Evolutionary conservation across 2,329 filamentous ascomycete species (phyloP).

Genomic region (Ophiostoma australiae): DNA sequence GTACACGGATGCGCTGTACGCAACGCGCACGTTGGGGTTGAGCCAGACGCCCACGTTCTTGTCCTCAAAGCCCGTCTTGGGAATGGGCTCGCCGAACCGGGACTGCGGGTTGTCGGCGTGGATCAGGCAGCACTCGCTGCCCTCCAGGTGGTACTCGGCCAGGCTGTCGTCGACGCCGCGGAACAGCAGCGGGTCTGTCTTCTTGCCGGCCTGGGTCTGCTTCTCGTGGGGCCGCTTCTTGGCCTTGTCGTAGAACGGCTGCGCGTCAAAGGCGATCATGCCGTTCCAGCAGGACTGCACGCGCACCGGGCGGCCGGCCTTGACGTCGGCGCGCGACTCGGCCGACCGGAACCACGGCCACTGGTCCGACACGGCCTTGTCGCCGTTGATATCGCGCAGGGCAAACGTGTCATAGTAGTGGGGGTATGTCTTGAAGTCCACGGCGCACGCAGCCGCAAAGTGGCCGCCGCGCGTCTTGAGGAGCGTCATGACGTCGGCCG

Average conservation of each 20-base stretch:
- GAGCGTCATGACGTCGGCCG: constrained; percentile 47
- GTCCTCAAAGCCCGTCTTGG: background rate
- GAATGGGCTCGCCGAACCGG: constrained; percentile 7
- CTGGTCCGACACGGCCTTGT: constrained; percentile 47
- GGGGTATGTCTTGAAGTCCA: constrained; percentile 53
- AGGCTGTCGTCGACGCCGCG: constrained; percentile 60
- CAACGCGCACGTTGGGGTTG: constrained; percentile 65
- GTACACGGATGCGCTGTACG: constrained; percentile 55
- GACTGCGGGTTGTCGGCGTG: constrained; percentile 64
- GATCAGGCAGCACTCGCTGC: constrained; percentile 73
- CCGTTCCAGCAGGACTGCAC: constrained; percentile 68
- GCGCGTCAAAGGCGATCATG: constrained; percentile 45
- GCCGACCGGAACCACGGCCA: constrained; percentile 57
- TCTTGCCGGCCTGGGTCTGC: background rate
- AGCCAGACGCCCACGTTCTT: constrained; percentile 54
- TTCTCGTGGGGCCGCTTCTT: background rate
- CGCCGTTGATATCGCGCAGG: constrained; percentile 50
- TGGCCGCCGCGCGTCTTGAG: constrained; percentile 50
- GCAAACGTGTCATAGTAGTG: constrained; percentile 59
- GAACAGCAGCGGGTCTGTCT: constrained; percentile 45
- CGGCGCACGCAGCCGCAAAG: constrained; percentile 56
- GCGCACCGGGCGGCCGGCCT: constrained; percentile 47
- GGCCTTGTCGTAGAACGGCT: constrained; percentile 42
- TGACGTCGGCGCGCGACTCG: constrained; percentile 43
- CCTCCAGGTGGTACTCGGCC: constrained; percentile 60